phyloP scores from a whole-genome alignment of 2,329 filamentous ascomycete species.

The Colletotrichum aenigma region DNA sequence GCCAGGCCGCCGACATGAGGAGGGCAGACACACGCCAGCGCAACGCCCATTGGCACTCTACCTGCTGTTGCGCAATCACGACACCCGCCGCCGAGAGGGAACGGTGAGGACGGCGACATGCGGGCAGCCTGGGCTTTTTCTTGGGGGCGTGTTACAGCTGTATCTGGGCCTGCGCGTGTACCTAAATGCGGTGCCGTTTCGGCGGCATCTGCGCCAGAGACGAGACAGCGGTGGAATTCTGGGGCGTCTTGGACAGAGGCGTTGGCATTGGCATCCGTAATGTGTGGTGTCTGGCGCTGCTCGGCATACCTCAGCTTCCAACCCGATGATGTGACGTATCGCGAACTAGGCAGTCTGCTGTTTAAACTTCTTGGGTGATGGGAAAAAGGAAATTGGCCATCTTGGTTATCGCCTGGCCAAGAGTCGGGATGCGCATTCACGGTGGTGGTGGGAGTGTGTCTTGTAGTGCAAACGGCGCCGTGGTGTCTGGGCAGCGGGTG shows the following conservation, averaged over 20 bases:
- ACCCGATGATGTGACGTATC: not conserved
- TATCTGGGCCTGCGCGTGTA: not conserved
- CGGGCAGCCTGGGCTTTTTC: not conserved
- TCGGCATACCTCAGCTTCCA: slow-evolving; percentile 1
- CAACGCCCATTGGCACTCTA: not conserved
- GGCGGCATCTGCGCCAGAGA: not conserved
- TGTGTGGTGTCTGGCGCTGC: not conserved
- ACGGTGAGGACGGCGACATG: not conserved
- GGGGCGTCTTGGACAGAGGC: not conserved
- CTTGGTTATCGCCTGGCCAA: not conserved
- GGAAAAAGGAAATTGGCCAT: not conserved
- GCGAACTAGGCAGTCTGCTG: accelerated
- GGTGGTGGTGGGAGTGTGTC: not conserved
- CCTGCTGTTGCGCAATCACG: not conserved
- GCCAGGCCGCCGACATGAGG: not conserved
- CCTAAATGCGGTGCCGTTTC: not conserved
- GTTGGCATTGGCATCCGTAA: not conserved
- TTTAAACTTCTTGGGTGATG: not conserved
- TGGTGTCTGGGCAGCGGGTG: not conserved
- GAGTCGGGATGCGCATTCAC: not conserved
- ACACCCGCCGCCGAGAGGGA: not conserved
- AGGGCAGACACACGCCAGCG: not conserved
- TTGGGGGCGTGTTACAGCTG: not conserved
- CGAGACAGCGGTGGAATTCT: not conserved
- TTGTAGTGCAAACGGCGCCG: not conserved